Evolutionary conservation across 345 rosid genomes (phyloP), one percentile per base, ranked within the genome.

Genomic region (Ailanthus altissimus): DNA sequence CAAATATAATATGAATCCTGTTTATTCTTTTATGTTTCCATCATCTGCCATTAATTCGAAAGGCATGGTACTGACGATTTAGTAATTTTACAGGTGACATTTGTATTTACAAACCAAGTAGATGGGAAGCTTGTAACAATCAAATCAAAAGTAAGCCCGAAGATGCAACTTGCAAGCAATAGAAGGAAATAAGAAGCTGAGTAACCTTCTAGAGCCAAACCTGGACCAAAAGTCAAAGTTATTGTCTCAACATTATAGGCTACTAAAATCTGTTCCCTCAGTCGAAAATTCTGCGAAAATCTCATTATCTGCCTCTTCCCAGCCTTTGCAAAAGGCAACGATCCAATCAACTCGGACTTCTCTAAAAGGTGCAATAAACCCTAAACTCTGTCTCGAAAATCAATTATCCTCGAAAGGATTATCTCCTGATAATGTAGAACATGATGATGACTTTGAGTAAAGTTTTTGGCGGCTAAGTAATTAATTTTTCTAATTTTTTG

Each of bases 61-160:
- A 51, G 43, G 57, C 46, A 15, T 16, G 6, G 43, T 58, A 54
- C 56, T 69, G 45, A 67, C 36, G 57, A 11, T 77, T 72, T 74
- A 15, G 71, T 68, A 50, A 59, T 62, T 53, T 77, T 80, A 81
- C 91, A 95, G 99, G 93, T 93, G 50, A 82, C 97, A 28, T 96
- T 91, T 70, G 93, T 92, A 61, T 93, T 96, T 88, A 90, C 97
- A 16, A 93, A 96, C 83, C 98, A 96, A 80, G 89, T 96, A 54
- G 99, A 90, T 63, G 97, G 98, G 82, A 93, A 96, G 86, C 97
- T 93, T 40, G 85, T 89, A 56, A 98, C 99, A 0, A 73, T 93
- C 5, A 92, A 96, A 79, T 82, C 98, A 67, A 89, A 70, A 61
- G 81, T 58, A 64, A 81, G 74, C 69, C 85, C 74, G 23, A 88